These are phyloP conservation scores for Aspergillus sclerotialis DNA, from an alignment of 2,329 filamentous ascomycete genomes.

Conservation along the genomic window DNA sequence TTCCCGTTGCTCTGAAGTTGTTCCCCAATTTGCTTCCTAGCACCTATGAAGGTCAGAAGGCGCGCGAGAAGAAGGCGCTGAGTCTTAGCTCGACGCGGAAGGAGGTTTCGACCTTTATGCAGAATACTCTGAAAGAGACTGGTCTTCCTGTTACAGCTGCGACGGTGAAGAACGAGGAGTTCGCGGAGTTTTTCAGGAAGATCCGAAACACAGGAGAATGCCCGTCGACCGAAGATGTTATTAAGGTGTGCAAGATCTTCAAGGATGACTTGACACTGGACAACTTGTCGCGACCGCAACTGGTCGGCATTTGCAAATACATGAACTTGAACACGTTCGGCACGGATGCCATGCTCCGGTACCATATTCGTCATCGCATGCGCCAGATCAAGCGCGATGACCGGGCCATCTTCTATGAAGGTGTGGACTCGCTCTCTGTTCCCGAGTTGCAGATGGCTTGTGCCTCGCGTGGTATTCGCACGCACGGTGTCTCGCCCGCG, in stretches of 20 bases:
- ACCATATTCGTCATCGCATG: conserved; percentile 96
- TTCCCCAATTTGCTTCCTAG: conserved; percentile 97
- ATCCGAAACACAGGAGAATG: conserved; percentile 84
- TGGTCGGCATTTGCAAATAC: conserved; percentile 97
- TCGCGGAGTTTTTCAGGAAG: conserved; percentile 95
- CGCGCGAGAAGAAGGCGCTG: conserved; percentile 81
- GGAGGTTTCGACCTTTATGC: conserved; percentile 86
- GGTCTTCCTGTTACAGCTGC: conserved; percentile 78
- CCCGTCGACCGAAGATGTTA: conserved; percentile 82
- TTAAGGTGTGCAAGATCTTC: conserved; percentile 99
- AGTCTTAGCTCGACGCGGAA: conserved; percentile 78
- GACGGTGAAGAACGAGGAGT: conserved; percentile 86
- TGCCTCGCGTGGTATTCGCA: conserved; percentile 84
- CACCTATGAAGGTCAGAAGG: conserved; percentile 89
- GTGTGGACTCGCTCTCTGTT: conserved; percentile 88
- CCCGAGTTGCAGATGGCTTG: conserved; percentile 87
- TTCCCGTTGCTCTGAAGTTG: conserved; percentile 83
- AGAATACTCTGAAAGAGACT: conserved; percentile 84
- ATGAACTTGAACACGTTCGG: conserved; percentile 97
- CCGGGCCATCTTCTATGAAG: conserved; percentile 86
- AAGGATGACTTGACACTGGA: conserved; percentile 95
- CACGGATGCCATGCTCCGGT: conserved; percentile 95
- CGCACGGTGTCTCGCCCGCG: conserved; percentile 82
- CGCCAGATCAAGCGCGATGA: conserved; percentile 98
- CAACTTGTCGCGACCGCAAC: conserved; percentile 89